These are phyloP conservation scores for Pichia sp. DNA, from an alignment of 1,139 yeast genomes.

Conservation along the genomic window DNA sequence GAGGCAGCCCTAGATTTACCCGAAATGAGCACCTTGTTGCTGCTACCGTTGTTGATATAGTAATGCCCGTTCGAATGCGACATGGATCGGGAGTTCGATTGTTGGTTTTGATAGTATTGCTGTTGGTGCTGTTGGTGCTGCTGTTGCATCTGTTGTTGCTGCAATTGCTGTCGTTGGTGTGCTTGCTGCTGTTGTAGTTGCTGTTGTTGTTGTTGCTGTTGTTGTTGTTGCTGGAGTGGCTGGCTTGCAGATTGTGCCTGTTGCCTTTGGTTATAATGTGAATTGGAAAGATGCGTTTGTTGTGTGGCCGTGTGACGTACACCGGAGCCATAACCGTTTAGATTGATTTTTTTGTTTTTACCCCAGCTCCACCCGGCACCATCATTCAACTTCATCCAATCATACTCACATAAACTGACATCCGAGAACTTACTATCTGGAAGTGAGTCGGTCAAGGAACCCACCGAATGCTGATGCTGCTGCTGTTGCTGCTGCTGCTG, in stretches of 20 bases:
- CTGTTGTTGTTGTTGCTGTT: conserved; percentile 8
- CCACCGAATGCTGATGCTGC: neutral
- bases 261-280: conserved; percentile 10
- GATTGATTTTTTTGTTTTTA: conserved; percentile 79
- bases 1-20: conserved; percentile 8
- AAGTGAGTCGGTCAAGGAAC: neutral
- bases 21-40: neutral
- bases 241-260: conserved; percentile 6
- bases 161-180: neutral
- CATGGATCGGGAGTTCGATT: conserved; percentile 3
- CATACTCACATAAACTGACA: conserved; percentile 68
- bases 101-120: conserved; percentile 1
- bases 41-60: conserved; percentile 1
- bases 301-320: conserved; percentile 17
- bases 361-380: conserved; percentile 90
- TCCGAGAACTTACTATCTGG: conserved; percentile 4
- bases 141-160: neutral
- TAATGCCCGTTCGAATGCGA: conserved; percentile 4
- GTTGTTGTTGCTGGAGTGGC: conserved; percentile 9
- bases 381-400: conserved; percentile 89
- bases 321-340: conserved; percentile 79
- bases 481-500: neutral
- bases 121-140: neutral
- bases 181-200: conserved; percentile 7
- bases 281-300: conserved; percentile 11